These are phyloP conservation scores for Pyrenophora seminiperda DNA, from an alignment of 2,329 filamentous ascomycete genomes.

Conservation along the genomic window DNA sequence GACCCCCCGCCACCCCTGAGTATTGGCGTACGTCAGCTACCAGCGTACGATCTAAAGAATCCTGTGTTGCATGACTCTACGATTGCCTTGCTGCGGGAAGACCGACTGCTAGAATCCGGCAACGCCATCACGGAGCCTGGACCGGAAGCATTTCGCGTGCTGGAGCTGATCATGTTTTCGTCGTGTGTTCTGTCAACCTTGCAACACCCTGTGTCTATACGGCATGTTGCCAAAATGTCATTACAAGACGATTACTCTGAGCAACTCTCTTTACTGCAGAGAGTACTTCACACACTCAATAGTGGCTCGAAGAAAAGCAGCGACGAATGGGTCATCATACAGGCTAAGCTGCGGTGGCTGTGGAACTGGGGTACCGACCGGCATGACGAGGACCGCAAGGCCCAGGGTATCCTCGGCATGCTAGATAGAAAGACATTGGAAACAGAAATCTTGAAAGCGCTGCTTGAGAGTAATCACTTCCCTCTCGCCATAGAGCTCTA, in stretches of 20 bases:
- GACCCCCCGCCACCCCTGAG: conserved; percentile 59
- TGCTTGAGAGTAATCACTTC: conserved; percentile 69
- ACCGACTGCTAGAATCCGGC: conserved; percentile 59
- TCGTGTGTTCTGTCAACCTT: conserved; percentile 52
- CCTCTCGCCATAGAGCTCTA: conserved; percentile 61
- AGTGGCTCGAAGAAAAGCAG: conserved; percentile 65
- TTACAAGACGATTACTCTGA: conserved; percentile 68
- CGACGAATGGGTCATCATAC: conserved; percentile 54
- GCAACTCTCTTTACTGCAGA: conserved; percentile 64
- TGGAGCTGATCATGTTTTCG: conserved; percentile 65
- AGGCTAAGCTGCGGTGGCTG: conserved; percentile 73
- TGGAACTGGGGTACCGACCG: conserved; percentile 69
- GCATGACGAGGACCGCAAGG: conserved; percentile 45
- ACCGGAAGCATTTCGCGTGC: conserved; percentile 60
- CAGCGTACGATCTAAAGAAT: conserved; percentile 48
- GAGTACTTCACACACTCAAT: conserved; percentile 62
- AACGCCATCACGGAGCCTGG: conserved; percentile 70
- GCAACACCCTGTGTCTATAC: conserved; percentile 49
- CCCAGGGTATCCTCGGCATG: conserved; percentile 61
- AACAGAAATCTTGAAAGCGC: conserved; percentile 70
- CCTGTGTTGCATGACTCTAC: conserved; percentile 40
- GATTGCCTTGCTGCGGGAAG: conserved; percentile 47
- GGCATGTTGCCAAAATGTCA: conserved; percentile 61
- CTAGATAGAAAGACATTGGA: conserved; percentile 68
- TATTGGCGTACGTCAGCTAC: conserved; percentile 50